A percentile compares a stretch with the other conserved stretches of the same genome.
These are phyloP conservation scores for Pleurotus sapidus DNA, from an alignment of 768 basidiomycete genomes.

Conservation along the genomic window DNA sequence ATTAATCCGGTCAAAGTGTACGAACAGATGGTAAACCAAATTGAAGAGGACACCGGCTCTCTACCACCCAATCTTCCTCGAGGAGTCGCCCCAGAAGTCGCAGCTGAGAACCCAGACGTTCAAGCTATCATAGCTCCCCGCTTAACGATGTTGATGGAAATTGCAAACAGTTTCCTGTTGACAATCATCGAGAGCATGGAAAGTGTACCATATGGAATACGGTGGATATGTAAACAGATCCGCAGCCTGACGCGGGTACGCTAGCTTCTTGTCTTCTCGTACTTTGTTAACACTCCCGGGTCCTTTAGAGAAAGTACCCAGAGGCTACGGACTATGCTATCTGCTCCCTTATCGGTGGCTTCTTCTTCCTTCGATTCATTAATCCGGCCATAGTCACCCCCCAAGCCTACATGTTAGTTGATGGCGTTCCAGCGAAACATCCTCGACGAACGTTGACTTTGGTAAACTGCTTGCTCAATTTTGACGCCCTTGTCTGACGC, in stretches of 20 bases:
- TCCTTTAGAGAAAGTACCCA: slow-evolving; percentile 88
- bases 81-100: slow-evolving; percentile 92
- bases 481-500: background rate
- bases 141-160: slow-evolving; percentile 99
- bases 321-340: slow-evolving; percentile 98
- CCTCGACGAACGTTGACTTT: slow-evolving; percentile 94
- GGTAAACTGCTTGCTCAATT: slow-evolving; percentile 39
- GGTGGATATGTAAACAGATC: slow-evolving; percentile 99
- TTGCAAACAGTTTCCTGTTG: slow-evolving; percentile 94
- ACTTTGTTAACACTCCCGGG: slow-evolving; percentile 8
- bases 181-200: slow-evolving; percentile 99
- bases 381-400: slow-evolving; percentile 99
- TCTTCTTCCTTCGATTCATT: slow-evolving; percentile 99
- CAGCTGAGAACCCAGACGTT: slow-evolving; percentile 91
- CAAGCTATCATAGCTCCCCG: slow-evolving; percentile 98
- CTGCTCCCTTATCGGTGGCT: slow-evolving; percentile 97
- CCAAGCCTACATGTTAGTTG: slow-evolving; percentile 99
- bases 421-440: slow-evolving; percentile 96
- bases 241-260: slow-evolving; percentile 89
- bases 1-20: slow-evolving; percentile 99
- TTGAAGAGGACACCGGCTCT: slow-evolving; percentile 94
- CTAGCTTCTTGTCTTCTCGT: slow-evolving; percentile 12
- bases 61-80: slow-evolving; percentile 89
- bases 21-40: slow-evolving; percentile 99
- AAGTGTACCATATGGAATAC: slow-evolving; percentile 96